phyloP scores from a whole-genome alignment of 768 basidiomycete species.

The Lyophyllum decastes region DNA sequence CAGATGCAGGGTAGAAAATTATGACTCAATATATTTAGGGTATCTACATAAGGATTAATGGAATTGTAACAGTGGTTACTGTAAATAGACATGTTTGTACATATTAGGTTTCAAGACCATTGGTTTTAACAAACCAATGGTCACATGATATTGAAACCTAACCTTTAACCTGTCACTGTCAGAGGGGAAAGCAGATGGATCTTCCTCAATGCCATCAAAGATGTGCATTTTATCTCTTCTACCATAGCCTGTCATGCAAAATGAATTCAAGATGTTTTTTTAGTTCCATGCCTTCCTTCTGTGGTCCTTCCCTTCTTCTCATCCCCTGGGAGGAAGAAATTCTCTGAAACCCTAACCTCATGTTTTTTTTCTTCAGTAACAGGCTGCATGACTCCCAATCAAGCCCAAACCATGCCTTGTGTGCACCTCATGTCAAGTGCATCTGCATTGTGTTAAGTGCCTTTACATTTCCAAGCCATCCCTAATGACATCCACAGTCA shows the following conservation, averaged over 20 bases:
- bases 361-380: background rate
- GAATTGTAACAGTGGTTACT: too few species aligned
- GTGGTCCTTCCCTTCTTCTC: background rate
- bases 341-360: background rate
- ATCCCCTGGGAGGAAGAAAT: background rate
- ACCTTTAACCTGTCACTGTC: too few species aligned
- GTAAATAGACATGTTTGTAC: too few species aligned
- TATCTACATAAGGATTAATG: too few species aligned
- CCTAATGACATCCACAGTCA: background rate
- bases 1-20: too few species aligned
- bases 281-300: background rate
- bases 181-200: background rate
- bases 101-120: too few species aligned
- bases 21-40: too few species aligned
- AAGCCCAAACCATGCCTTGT: background rate
- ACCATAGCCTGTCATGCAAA: background rate
- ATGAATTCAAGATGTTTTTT: background rate
- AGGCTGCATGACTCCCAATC: background rate
- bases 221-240: background rate
- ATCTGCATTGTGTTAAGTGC: too few species aligned
- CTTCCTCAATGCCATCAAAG: background rate
- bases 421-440: background rate
- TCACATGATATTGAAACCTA: too few species aligned
- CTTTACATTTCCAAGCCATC: too few species aligned
- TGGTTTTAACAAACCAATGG: too few species aligned